Evolutionary conservation across 495 filamentous ascomycete genomes (phyloP).

Genomic region (Xylaria longipes): DNA sequence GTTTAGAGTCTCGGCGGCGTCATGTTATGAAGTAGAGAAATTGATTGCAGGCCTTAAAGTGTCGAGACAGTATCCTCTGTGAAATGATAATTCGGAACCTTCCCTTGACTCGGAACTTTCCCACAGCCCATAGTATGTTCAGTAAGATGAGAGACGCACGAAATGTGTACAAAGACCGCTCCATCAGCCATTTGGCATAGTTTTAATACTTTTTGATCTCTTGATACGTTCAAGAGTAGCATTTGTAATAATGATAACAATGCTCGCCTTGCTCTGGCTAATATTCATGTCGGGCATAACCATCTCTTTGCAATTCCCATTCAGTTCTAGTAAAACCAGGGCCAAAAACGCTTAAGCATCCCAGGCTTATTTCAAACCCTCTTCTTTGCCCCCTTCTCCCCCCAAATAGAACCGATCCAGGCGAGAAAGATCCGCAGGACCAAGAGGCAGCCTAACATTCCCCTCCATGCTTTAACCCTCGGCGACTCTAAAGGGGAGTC

Average conservation of each 20-base stretch:
- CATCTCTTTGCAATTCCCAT: not conserved
- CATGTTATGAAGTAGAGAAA: constrained; percentile 19
- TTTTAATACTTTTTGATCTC: not conserved
- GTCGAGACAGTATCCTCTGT: not conserved
- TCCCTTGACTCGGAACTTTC: not conserved
- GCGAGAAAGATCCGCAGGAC: not conserved
- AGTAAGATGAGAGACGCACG: not conserved
- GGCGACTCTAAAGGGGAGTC: constrained; percentile 50
- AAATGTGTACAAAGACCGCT: not conserved
- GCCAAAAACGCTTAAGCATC: constrained; percentile 2
- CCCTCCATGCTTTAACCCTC: not conserved
- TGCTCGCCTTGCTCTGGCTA: not conserved
- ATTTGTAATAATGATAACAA: constrained; percentile 1
- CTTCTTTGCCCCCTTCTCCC: not conserved
- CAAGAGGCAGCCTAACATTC: not conserved
- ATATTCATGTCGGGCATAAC: not conserved
- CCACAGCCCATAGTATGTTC: not conserved
- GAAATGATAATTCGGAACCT: not conserved
- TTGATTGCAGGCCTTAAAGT: not conserved
- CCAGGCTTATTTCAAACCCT: not conserved
- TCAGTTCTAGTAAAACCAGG: not conserved
- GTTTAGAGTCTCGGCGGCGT: constrained; percentile 1
- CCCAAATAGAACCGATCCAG: not conserved
- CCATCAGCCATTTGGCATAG: not conserved
- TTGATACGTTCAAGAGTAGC: not conserved